These are phyloP conservation scores for Amyloporia xantha DNA, from an alignment of 768 basidiomycete species.

Conservation along the genomic window DNA sequence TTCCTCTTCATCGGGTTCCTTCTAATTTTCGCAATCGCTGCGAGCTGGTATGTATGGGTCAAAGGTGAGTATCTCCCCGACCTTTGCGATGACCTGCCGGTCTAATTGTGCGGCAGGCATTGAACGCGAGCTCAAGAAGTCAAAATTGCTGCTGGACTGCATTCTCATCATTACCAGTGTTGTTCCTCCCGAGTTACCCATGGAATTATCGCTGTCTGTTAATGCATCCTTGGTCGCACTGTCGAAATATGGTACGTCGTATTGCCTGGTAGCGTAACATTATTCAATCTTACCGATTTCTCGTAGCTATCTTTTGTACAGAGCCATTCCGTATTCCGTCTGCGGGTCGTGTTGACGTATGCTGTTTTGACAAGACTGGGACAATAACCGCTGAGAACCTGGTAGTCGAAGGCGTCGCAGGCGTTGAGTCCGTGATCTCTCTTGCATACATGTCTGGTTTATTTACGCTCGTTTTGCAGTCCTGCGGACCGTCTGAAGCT, in stretches of 20 bases:
- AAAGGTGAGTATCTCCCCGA: constrained; percentile 57
- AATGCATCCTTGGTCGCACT: constrained; percentile 92
- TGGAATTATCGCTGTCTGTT: constrained; percentile 95
- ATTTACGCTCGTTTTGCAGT: constrained; percentile 30
- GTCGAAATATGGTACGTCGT: constrained; percentile 76
- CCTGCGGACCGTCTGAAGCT: constrained; percentile 55
- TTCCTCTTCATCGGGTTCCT: constrained; percentile 99
- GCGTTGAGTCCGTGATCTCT: constrained; percentile 62
- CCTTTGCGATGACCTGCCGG: background rate
- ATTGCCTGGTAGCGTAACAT: no score
- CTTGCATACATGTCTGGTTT: constrained; percentile 3
- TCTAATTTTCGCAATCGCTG: constrained; percentile 94
- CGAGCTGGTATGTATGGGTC: constrained; percentile 97
- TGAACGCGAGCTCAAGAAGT: constrained; percentile 88
- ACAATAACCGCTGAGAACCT: constrained; percentile 96
- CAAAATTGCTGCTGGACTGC: constrained; percentile 91
- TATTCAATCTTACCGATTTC: no score
- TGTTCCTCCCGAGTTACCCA: constrained; percentile 95
- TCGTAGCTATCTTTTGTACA: constrained; percentile 92
- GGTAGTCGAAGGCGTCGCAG: constrained; percentile 90
- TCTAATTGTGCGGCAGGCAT: constrained; percentile 47
- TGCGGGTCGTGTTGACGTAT: constrained; percentile 94
- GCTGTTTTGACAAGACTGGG: constrained; percentile 99
- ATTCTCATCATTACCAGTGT: constrained; percentile 96
- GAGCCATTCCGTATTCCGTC: constrained; percentile 97